Conservation (phyloP, 1,284 basidiomycete species). For the Serendipita sp. region DNA sequence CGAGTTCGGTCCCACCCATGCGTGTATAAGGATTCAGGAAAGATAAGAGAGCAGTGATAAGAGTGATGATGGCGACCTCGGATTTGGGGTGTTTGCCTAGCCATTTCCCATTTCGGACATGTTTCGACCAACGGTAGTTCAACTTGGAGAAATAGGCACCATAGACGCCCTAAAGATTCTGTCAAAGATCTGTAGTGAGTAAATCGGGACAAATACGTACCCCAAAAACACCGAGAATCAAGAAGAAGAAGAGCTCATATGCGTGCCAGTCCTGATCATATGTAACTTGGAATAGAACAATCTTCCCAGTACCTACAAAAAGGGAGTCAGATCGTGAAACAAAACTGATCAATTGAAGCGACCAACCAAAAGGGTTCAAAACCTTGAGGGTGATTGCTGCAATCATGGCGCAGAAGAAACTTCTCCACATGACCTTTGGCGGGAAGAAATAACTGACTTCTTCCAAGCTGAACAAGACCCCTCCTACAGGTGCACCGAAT, state of each 20-base stretch:
- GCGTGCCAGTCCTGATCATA: constrained; percentile 91
- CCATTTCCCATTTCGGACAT: constrained; percentile 72
- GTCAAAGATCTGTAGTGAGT: background rate
- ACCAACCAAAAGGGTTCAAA: constrained; percentile 71
- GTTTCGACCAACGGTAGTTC: constrained; percentile 77
- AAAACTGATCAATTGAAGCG: constrained; percentile 28
- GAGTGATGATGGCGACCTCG: constrained; percentile 75
- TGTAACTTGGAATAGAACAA: constrained; percentile 79
- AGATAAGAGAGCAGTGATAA: constrained; percentile 60
- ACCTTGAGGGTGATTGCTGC: constrained; percentile 79
- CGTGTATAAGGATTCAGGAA: constrained; percentile 85
- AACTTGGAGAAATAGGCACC: constrained; percentile 88
- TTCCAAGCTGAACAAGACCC: constrained; percentile 61
- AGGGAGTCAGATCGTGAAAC: constrained; percentile 13
- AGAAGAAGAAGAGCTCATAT: constrained; percentile 70
- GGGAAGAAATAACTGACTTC: constrained; percentile 96
- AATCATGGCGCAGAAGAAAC: constrained; percentile 92
- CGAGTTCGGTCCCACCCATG: constrained; percentile 91
- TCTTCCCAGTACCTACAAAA: constrained; percentile 43
- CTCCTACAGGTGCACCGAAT: constrained; percentile 45
- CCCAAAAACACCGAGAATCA: constrained; percentile 77
- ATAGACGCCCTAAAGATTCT: constrained; percentile 57
- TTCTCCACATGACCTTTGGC: constrained; percentile 88
- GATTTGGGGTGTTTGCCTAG: constrained; percentile 64
- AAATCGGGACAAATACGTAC: constrained; percentile 27